Percentiles rank a stretch among this genome's conserved stretches.
Evolutionary conservation across 148 eudicot genomes (phyloP).

Genomic region (Camellia granthamiana): DNA sequence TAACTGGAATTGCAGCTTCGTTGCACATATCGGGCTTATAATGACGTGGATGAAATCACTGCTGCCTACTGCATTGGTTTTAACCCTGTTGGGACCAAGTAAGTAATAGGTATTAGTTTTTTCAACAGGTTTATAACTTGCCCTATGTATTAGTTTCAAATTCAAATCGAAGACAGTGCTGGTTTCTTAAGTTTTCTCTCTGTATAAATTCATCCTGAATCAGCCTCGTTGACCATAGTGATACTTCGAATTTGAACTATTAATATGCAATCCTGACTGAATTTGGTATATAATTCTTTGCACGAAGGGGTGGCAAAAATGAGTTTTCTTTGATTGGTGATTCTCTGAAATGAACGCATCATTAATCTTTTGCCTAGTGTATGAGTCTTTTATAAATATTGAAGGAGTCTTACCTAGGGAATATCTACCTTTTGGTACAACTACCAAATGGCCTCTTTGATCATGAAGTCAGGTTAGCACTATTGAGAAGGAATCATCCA

Average conservation of each 20-base stretch:
- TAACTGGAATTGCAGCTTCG: constrained; percentile 61
- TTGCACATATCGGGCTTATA: constrained; percentile 96
- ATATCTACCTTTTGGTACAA: background rate
- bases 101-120: constrained; percentile 29
- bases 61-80: constrained; percentile 93
- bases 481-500: background rate
- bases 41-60: constrained; percentile 95
- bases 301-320: background rate
- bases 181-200: background rate
- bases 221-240: background rate
- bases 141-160: background rate
- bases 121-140: background rate
- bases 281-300: background rate
- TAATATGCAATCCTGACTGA: background rate
- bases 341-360: background rate
- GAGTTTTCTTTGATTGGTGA: background rate
- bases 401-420: no score
- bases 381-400: background rate
- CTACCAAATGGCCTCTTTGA: background rate
- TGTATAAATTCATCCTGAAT: background rate
- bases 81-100: constrained; percentile 85
- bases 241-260: background rate
- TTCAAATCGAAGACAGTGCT: background rate
- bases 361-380: background rate
- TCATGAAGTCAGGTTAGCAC: background rate